These are phyloP conservation scores for Solanum rostratum DNA, from an alignment of 257 asterid genomes.

Conservation along the genomic window DNA sequence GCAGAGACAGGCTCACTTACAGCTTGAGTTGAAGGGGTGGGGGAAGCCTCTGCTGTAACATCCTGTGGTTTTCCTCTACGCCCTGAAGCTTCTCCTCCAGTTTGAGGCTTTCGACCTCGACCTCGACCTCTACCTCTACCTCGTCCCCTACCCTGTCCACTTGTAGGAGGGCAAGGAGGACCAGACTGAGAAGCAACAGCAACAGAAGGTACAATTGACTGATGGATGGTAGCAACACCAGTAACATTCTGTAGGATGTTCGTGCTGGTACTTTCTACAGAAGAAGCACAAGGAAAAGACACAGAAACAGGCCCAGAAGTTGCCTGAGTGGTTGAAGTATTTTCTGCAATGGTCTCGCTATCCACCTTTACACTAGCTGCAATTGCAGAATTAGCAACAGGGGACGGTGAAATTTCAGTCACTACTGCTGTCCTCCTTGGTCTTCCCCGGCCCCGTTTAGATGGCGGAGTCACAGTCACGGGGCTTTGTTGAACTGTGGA, in stretches of 20 bases:
- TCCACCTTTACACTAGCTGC: constrained; percentile 7
- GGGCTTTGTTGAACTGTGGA: constrained; percentile 22
- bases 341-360: constrained; percentile 3
- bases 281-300: constrained; percentile 13
- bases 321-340: constrained; percentile 5
- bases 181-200: constrained; percentile 34
- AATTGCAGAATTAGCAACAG: constrained; percentile 1
- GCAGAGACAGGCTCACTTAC: constrained; percentile 11
- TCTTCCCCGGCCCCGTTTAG: constrained; percentile 96
- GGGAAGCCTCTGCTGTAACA: constrained; percentile 19
- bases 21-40: constrained; percentile 9
- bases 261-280: constrained; percentile 21
- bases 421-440: constrained; percentile 54
- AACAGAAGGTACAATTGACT: constrained; percentile 23
- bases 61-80: constrained; percentile 66
- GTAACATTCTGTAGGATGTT: constrained; percentile 26
- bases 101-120: constrained; percentile 51
- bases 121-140: constrained; percentile 49
- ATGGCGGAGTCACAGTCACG: constrained; percentile 45
- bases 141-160: constrained; percentile 65
- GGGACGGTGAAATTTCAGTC: constrained; percentile 14
- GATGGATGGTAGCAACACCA: constrained; percentile 23
- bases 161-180: constrained; percentile 28
- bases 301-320: constrained; percentile 21
- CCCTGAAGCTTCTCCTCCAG: constrained; percentile 59